These are phyloP conservation scores for Cyathus striatus DNA, from an alignment of 768 basidiomycete genomes.

Conservation along the genomic window DNA sequence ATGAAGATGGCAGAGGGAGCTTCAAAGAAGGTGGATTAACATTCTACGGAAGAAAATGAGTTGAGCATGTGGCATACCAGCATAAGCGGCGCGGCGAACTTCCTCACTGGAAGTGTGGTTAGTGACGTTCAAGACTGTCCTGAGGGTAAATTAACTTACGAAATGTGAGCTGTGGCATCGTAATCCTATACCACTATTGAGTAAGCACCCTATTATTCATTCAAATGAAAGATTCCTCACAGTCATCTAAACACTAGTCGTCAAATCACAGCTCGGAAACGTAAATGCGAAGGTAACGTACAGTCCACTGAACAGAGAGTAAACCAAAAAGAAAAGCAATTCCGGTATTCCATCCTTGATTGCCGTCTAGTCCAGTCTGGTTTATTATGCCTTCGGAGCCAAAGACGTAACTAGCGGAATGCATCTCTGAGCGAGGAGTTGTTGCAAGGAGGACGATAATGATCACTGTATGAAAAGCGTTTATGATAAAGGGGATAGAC, in stretches of 20 bases:
- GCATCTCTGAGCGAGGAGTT: constrained; percentile 73
- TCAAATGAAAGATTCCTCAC: constrained; percentile 22
- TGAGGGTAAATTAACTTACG: constrained; percentile 39
- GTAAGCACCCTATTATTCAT: constrained; percentile 2
- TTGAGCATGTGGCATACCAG: constrained; percentile 35
- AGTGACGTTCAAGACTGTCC: constrained; percentile 5
- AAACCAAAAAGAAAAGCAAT: constrained; percentile 83
- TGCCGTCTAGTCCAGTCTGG: constrained; percentile 71
- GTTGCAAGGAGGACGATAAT: constrained; percentile 79
- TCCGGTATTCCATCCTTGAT: constrained; percentile 75
- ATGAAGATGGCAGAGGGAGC: constrained; percentile 61
- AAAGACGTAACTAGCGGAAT: constrained; percentile 76
- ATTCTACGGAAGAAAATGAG: too few species aligned
- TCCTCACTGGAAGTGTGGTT: constrained; percentile 55
- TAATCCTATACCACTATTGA: constrained; percentile 47
- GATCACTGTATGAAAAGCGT: constrained; percentile 46
- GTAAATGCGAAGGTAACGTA: constrained; percentile 25
- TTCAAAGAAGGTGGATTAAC: constrained; percentile 8
- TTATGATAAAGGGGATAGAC: constrained; percentile 3
- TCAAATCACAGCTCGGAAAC: constrained; percentile 9
- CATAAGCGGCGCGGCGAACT: constrained; percentile 75
- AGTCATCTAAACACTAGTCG: constrained; percentile 42
- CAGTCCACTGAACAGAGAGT: constrained; percentile 85
- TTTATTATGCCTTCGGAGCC: constrained; percentile 71
- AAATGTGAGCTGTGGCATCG: constrained; percentile 78